These are phyloP conservation scores for Arthromyces matolae DNA, from an alignment of 768 basidiomycete species.

Conservation along the genomic window DNA sequence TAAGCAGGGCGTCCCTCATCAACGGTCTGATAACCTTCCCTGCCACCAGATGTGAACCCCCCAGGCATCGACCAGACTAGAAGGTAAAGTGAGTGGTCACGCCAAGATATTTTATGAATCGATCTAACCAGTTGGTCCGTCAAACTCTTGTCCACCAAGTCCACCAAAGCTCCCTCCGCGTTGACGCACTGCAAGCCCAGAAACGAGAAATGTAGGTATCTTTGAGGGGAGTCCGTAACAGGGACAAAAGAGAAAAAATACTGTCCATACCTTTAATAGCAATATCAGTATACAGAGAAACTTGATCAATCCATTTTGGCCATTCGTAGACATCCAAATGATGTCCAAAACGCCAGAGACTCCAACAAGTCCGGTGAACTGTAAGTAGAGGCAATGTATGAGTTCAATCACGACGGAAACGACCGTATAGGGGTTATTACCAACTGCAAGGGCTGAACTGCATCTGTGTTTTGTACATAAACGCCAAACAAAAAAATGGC, in stretches of 20 bases:
- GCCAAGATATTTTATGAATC: background rate
- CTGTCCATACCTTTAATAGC: conserved; percentile 57
- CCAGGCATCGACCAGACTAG: conserved; percentile 85
- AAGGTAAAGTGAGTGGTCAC: no score
- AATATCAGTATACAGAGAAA: conserved; percentile 53
- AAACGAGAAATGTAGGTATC: conserved; percentile 59
- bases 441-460: conserved; percentile 57
- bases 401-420: no score
- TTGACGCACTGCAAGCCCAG: conserved; percentile 50
- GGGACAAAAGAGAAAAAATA: background rate
- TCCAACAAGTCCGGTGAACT: conserved; percentile 67
- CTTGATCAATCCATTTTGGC: conserved; percentile 52
- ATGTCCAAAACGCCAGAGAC: conserved; percentile 66
- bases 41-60: conserved; percentile 52
- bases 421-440: no score
- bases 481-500: conserved; percentile 79
- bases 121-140: conserved; percentile 53
- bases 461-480: conserved; percentile 64
- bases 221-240: conserved; percentile 19
- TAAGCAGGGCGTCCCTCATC: conserved; percentile 42
- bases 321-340: conserved; percentile 59
- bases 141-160: conserved; percentile 41
- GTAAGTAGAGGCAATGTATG: conserved; percentile 5
- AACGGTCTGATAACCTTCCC: conserved; percentile 61
- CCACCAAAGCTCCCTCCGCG: conserved; percentile 54